Base-by-base conservation (phyloP, 2,329 filamentous ascomycete species). In the Bretziella fagacearum region DNA sequence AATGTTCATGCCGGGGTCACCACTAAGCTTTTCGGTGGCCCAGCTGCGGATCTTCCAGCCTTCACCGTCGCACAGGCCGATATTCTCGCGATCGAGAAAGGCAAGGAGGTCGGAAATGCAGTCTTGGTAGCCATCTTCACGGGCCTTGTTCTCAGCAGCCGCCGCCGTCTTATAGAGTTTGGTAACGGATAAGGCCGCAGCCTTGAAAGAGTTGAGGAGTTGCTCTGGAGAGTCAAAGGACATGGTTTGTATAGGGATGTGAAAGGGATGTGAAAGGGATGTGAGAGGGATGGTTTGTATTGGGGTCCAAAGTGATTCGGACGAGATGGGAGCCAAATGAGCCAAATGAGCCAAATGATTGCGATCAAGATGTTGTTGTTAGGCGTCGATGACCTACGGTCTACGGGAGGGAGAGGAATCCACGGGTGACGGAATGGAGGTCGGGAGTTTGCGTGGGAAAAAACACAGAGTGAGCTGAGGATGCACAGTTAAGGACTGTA, bases 101-200 rank as follows among this genome's bases (percentile, higher is more conserved):
- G 70, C 64, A n/a, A 95, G 65, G 4, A 98, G 67, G 54, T 96
- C 89, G 53, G 95, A 85, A 30, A 98, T 67, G 30, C 87, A 93
- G 58, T 96, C 87, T 60, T 95, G 87, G 56, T 95, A 96, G 22
- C 91, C 91, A 32, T 87, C 80, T 44, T 74, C 66, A 43, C 84
- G 77, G 40, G 85, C 78, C 56, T 79, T 79, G 43, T 79, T 71
- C 59, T 91, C 79, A 42, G 84, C 82, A 26, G 77, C 70, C 10
- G 84, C 81, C 2, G 89, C 89, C 32, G 80, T 87, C 64, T 94
- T 95, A 67, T 96, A 96, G 11, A 98, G 77, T 58, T 93, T 94
- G 41, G 91, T 96, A 47, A 96, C 87, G 4, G 86, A 93, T 27
- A 95, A 71, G 17, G 91, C 91, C 27, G 91, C 91, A 13, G 82